Base-by-base conservation (phyloP, 805 yeast species). In the Naumovozyma dairenensis region DNA sequence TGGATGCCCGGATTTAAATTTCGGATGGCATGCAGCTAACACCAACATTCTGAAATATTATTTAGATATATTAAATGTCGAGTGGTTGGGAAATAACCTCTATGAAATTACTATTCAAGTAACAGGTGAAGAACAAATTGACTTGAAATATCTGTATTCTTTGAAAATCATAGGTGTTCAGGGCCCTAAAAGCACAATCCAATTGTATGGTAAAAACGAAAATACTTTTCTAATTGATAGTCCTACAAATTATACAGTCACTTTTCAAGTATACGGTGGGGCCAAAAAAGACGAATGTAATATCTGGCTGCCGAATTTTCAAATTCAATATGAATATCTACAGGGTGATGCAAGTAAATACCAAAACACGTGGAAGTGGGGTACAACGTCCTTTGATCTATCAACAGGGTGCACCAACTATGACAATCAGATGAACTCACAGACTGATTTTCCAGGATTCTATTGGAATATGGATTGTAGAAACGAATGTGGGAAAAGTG, bases 221-320 rank as follows among this genome's bases (percentile, higher is more conserved):
- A 34, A 37, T 4, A 33, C 38, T 13, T 34, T 27, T 14, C 14
- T 33, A 9, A 36, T 39, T 15, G 34, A 31, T 16, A 33, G 36
- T 26, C 53, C 53, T 24, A 45, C 51, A 2, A 47, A 48, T 26
- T 48, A 31, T 25, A 40, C 42, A 3, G 39, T 44, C 3, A 45
- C 49, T 10, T 45, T 48, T 28, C 32, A 38, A 16, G 44, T 47
- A 2, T 34, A 42, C 16, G 48, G 38, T 8, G 21, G 28, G 7
- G 27, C 36, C 6, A 13, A 25, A 2, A 38, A 39, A 6, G 34
- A 31, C 12, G n/a, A 33, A 1, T 33, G 39, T 12, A 33, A 28
- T 1, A 36, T 42, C 4, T 42, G 47, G 47, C 31, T 48, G 42
- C 51, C 51, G 16, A 36, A 38, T 14, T 44, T 48, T 32, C 43